Conservation (phyloP, 1,284 basidiomycete genomes). For the Ganoderma leucocontextum region DNA sequence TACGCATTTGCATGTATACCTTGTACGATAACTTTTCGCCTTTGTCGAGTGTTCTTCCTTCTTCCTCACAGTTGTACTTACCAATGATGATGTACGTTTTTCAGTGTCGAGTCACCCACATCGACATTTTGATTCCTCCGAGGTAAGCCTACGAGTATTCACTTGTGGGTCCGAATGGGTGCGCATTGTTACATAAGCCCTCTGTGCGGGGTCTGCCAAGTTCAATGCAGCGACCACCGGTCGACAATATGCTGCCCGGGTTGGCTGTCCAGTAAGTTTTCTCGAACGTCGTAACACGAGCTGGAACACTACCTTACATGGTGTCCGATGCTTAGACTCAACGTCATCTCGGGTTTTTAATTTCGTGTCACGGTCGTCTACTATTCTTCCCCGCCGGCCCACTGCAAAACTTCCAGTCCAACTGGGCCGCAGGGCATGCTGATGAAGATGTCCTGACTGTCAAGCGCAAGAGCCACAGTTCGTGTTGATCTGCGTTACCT, state of each 20-base stretch:
- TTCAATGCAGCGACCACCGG: neutral
- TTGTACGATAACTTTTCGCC: neutral
- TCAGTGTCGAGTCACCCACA: neutral
- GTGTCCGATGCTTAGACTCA: neutral
- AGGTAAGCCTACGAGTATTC: too few relatives aligned
- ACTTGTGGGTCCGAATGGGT: neutral
- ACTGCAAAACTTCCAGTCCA: neutral
- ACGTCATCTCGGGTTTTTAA: neutral
- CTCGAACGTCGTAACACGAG: neutral
- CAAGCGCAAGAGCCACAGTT: neutral
- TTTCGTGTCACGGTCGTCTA: neutral
- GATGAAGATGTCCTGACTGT: neutral
- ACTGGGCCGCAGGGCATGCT: neutral
- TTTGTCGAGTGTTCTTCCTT: neutral
- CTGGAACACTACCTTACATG: neutral
- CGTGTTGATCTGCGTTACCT: neutral
- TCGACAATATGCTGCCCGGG: neutral
- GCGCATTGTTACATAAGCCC: neutral
- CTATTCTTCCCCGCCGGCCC: neutral
- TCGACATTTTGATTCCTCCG: neutral
- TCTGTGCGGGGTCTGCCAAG: neutral
- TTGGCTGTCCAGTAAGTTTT: neutral
- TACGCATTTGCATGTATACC: neutral
- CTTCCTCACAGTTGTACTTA: neutral
- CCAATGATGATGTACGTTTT: neutral